Evolutionary conservation across 176 grass and related monocot species (phyloP).

Genomic region (Raddia distichophylla): DNA sequence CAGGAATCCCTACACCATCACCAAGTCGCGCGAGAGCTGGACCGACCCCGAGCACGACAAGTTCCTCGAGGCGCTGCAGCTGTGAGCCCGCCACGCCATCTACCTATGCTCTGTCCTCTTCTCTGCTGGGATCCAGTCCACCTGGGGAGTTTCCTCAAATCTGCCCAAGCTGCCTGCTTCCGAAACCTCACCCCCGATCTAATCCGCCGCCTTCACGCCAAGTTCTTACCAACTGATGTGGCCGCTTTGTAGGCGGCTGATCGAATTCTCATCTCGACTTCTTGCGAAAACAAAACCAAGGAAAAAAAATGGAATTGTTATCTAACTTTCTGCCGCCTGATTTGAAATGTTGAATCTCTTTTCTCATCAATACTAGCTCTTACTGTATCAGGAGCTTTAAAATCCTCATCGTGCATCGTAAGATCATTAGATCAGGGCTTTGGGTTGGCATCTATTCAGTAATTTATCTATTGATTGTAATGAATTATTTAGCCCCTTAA

Average conservation of each 20-base stretch:
- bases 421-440: too few species aligned
- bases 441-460: background rate
- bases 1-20: constrained; percentile 54
- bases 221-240: background rate
- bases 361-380: background rate
- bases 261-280: background rate
- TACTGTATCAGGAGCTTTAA: background rate
- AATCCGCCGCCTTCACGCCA: background rate
- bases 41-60: constrained; percentile 61
- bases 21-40: constrained; percentile 56
- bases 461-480: background rate
- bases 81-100: constrained; percentile 23
- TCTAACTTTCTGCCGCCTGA: background rate
- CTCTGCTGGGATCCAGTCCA: background rate
- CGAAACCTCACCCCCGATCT: background rate
- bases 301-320: too few species aligned
- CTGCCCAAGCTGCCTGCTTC: background rate
- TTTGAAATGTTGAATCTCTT: background rate
- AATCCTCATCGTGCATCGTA: background rate
- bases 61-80: constrained; percentile 59
- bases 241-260: background rate
- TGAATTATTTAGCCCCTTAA: background rate
- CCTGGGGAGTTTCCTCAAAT: background rate
- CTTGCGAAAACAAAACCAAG: too few species aligned
- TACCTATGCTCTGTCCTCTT: background rate